Evolutionary conservation across 306 rosid species (phyloP).

Genomic region (Cicer bijugum): DNA sequence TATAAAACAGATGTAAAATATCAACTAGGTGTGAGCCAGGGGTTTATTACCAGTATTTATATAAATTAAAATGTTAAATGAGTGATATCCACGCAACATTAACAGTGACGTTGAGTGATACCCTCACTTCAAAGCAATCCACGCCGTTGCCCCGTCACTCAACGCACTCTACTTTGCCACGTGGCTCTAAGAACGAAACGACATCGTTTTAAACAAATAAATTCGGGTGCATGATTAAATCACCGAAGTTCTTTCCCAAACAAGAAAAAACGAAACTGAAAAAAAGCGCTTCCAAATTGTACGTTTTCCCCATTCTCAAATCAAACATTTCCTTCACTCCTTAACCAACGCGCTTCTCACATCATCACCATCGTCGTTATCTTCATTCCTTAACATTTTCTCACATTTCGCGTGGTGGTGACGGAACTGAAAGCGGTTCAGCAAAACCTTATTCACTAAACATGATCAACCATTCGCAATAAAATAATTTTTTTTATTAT

Average conservation of each 20-base stretch:
- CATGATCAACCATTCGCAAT: slow-evolving; percentile 26
- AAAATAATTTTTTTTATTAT: not conserved
- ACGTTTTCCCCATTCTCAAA: not conserved
- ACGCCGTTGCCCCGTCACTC: slow-evolving; percentile 44
- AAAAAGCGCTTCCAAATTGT: slow-evolving; percentile 26
- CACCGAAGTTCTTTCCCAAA: not conserved
- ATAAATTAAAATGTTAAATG: not conserved
- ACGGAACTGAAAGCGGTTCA: slow-evolving; percentile 24
- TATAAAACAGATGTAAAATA: too few relatives aligned
- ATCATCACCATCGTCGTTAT: slow-evolving; percentile 24
- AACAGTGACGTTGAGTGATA: slow-evolving; percentile 49
- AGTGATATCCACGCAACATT: slow-evolving; percentile 5
- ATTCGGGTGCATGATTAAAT: not conserved
- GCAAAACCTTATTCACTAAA: not conserved
- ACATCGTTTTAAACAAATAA: slow-evolving; percentile 22
- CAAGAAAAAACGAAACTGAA: not conserved
- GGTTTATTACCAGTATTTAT: not conserved
- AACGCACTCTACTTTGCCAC: not conserved
- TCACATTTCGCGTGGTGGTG: slow-evolving; percentile 35
- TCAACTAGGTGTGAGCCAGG: too few relatives aligned
- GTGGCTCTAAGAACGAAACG: slow-evolving; percentile 36
- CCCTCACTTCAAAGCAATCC: slow-evolving; percentile 20
- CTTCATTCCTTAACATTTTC: slow-evolving; percentile 30
- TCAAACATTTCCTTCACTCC: not conserved
- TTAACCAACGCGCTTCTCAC: slow-evolving; percentile 1